A percentile compares a stretch with the other conserved stretches of the same genome.
Evolutionary conservation across 352 stramenopile genomes (phyloP).

Genomic region (Pythium dissotocum): DNA sequence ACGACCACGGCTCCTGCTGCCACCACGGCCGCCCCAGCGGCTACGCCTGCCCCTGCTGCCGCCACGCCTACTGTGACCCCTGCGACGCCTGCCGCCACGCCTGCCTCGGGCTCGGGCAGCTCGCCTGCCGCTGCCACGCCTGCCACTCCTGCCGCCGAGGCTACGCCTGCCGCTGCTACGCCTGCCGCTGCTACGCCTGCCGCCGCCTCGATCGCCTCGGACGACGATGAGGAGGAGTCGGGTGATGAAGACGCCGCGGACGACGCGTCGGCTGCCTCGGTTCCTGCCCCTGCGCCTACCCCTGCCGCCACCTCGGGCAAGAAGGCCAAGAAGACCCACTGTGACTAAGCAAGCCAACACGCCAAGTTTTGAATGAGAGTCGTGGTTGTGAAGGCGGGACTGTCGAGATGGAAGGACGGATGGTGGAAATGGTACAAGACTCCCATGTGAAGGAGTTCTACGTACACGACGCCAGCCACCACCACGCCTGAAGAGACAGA

Average conservation of each 20-base stretch:
- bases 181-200: slow-evolving; percentile 2
- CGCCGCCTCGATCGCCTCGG: not conserved
- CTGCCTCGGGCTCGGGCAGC: not conserved
- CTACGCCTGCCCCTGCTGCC: not conserved
- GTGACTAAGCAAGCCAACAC: slow-evolving; percentile 4
- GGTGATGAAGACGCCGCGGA: not conserved
- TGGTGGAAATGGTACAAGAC: not conserved
- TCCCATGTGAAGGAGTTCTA: slow-evolving; percentile 12
- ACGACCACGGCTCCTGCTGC: slow-evolving; percentile 6
- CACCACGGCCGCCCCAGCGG: not conserved
- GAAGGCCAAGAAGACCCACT: slow-evolving; percentile 11
- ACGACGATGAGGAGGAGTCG: not conserved
- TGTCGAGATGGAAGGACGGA: not conserved
- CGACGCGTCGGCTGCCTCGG: not conserved
- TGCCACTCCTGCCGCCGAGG: slow-evolving; percentile 8
- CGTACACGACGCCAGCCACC: too few species aligned
- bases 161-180: not conserved
- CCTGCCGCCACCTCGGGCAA: not conserved
- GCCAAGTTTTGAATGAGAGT: slow-evolving; percentile 1
- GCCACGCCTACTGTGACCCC: not conserved
- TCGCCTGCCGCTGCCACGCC: not conserved
- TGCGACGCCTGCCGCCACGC: not conserved
- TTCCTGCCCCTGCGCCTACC: not conserved
- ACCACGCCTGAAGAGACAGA: too few species aligned
- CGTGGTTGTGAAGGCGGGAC: too few species aligned